A percentile compares a stretch with the other conserved stretches of the same genome.
phyloP scores from a whole-genome alignment of 2,329 filamentous ascomycete species.

The Coniochaeta sp. region DNA sequence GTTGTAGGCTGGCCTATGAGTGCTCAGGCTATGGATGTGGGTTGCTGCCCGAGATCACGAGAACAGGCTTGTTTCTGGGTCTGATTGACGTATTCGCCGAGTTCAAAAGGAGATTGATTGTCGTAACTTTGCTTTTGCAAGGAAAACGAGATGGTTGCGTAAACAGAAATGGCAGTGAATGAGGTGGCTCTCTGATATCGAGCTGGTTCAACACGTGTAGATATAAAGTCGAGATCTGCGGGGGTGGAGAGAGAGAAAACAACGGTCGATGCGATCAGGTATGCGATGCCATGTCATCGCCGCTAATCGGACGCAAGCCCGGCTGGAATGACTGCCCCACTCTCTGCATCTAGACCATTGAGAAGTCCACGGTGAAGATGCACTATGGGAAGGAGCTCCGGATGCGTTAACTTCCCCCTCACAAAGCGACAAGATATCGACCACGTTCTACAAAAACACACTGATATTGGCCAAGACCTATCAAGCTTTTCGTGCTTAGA shows the following conservation, averaged over 20 bases:
- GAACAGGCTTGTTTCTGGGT: background rate
- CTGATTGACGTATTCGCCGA: background rate
- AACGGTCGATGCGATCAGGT: no score
- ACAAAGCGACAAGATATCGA: background rate
- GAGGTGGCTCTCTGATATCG: background rate
- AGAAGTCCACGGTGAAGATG: no score
- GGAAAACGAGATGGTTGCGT: background rate
- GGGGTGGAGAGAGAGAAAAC: slow-evolving; percentile 5
- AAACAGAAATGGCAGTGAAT: background rate
- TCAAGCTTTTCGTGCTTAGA: slow-evolving; percentile 1
- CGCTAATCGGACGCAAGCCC: background rate
- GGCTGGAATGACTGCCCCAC: background rate
- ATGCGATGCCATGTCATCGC: background rate
- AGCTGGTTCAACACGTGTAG: background rate
- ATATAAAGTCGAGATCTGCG: slow-evolving; percentile 2
- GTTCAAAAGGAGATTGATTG: background rate
- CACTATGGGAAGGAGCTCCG: no score
- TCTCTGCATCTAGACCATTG: background rate
- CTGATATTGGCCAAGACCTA: background rate
- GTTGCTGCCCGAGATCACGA: background rate
- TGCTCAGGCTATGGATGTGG: background rate
- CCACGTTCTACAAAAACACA: background rate
- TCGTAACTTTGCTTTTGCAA: background rate
- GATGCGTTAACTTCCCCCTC: no score
- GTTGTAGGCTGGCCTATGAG: background rate